phyloP scores from a whole-genome alignment of 1,284 basidiomycete genomes.

The Apiotrichum montevideense region DNA sequence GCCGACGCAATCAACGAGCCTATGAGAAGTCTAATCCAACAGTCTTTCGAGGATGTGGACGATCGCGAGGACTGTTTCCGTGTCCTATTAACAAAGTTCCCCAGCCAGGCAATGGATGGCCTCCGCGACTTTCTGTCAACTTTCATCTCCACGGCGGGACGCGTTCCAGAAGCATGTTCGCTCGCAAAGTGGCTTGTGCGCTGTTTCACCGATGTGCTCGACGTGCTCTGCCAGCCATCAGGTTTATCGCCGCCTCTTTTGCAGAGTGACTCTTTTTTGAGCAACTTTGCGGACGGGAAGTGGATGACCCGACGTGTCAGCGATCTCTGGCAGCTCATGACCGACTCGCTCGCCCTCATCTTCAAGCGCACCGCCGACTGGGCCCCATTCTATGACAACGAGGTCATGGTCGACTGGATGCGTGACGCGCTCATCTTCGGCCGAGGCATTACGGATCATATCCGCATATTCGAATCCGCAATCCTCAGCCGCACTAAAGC shows the following conservation, averaged over 20 bases:
- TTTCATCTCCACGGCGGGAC: constrained; percentile 59
- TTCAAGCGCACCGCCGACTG: constrained; percentile 75
- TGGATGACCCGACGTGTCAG: constrained; percentile 54
- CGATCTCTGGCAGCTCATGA: constrained; percentile 78
- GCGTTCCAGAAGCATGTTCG: constrained; percentile 74
- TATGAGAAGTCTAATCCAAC: constrained; percentile 66
- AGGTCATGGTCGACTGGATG: constrained; percentile 92
- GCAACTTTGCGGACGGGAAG: constrained; percentile 21
- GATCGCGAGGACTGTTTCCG: constrained; percentile 79
- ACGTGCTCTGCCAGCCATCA: constrained; percentile 67
- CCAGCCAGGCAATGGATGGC: constrained; percentile 62
- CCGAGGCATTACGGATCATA: constrained; percentile 70
- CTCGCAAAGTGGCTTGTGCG: constrained; percentile 79
- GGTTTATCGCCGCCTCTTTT: constrained; percentile 44
- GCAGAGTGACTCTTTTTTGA: constrained; percentile 49
- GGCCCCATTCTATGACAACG: constrained; percentile 70
- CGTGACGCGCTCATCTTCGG: constrained; percentile 89
- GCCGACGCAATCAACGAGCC: constrained; percentile 64
- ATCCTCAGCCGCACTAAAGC: constrained; percentile 47
- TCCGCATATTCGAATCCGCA: constrained; percentile 68
- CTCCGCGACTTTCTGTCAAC: constrained; percentile 60
- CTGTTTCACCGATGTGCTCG: constrained; percentile 84
- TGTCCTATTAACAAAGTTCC: constrained; percentile 60
- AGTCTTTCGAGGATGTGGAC: constrained; percentile 80
- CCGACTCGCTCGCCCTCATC: constrained; percentile 68